Conservation (phyloP, 768 basidiomycete species). For the Leccinum disarticulatum region DNA sequence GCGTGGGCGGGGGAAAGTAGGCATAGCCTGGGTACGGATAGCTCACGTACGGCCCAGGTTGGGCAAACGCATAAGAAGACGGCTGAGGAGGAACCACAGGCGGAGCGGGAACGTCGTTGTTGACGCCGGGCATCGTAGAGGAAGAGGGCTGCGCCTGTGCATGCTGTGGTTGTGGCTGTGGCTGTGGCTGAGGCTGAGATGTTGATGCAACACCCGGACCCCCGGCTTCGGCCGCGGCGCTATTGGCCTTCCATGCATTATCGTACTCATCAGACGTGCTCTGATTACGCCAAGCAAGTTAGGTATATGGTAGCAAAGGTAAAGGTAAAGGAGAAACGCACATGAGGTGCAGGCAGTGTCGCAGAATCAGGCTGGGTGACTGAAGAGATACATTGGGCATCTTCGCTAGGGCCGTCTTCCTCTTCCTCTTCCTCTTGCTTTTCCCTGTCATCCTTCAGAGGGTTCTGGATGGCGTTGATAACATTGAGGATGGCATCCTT, state of each 20-base stretch:
- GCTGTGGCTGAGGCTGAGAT: conserved; percentile 23
- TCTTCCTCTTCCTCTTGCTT: conserved; percentile 35
- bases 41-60: conserved; percentile 33
- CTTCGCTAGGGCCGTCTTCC: conserved; percentile 35
- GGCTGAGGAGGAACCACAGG: conserved; percentile 29
- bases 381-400: conserved; percentile 21
- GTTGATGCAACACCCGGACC: conserved; percentile 18
- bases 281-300: conserved; percentile 27
- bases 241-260: conserved; percentile 64
- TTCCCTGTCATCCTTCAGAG: conserved; percentile 35
- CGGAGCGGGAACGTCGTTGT: conserved; percentile 20
- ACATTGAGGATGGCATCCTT: conserved; percentile 63
- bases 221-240: conserved; percentile 37
- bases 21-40: conserved; percentile 38
- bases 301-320: neutral
- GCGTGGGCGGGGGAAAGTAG: conserved; percentile 31
- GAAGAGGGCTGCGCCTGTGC: conserved; percentile 15
- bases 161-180: conserved; percentile 10
- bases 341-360: conserved; percentile 28
- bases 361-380: conserved; percentile 25
- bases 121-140: conserved; percentile 18
- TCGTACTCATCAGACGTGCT: conserved; percentile 53
- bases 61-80: conserved; percentile 31
- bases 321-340: conserved; percentile 12
- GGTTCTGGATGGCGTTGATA: conserved; percentile 55